Evolutionary conservation across 306 rosid species (phyloP), one percentile per base, ranked within the genome.

Genomic region (Fagus sylvatica): DNA sequence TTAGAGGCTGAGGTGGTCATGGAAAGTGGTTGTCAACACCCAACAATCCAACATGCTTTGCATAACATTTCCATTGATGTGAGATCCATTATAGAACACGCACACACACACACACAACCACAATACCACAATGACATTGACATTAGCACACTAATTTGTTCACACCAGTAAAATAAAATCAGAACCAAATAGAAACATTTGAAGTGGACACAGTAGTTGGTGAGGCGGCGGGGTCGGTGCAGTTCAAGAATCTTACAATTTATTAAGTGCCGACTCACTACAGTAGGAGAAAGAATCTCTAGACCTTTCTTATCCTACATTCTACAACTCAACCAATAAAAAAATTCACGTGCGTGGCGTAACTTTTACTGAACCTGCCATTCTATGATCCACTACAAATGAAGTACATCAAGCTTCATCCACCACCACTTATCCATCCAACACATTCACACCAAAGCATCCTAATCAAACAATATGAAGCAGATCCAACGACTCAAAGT

Each of bases 111-210:
- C 28, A 22, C 28, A 22, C 28, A 22, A 0, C 28, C 28, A 22
- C 28, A 46, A 46, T 8, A 46, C 15, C 51, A 46, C 13, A 9
- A 46, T 46, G 15, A 46, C 51, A 10, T 46, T 46, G 51, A 46
- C 51, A 10, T 11, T 46, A 46, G 51, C 51, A 0, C 51, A 11
- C 51, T 2, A 46, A 46, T 46, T 2, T 46, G 51, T 46, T 10
- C 51, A 46, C 15, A 46, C 4, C 15, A 46, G 41, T 5, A 2
- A 0, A 10, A 10, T 46, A 10, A 46, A 46, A 46, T 22, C 9
- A 46, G 0, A 2, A 0, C 4, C 11, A 46, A 46, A 2, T 46
- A 10, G 13, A 0, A 0, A 10, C 1, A 46, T 0, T 0, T 2
- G 11, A 10, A 10, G 0, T 46, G 28, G 4, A 28, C 19, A 64